Base-by-base conservation (phyloP, 495 filamentous ascomycete genomes). In the Aspergillus affinis region DNA sequence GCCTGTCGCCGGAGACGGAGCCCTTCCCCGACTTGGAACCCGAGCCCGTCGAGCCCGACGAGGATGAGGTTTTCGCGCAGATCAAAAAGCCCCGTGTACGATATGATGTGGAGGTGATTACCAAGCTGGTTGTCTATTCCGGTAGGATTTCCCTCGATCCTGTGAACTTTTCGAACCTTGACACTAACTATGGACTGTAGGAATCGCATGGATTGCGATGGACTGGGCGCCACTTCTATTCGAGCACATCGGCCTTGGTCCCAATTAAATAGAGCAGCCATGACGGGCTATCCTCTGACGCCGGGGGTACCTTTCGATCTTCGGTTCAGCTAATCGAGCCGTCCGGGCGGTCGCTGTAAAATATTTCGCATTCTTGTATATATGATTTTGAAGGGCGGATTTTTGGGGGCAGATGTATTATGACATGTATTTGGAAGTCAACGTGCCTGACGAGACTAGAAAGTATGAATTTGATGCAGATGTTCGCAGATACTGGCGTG, bases 101-200 rank as follows among this genome's bases (percentile, higher is more conserved):
- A 62, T 98, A 98, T 69, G 94, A 98, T 76, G 93, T 97, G 9
- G 94, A 98, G 70, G 93, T 98, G 20, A 85, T 98, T 47, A 98
- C 94, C 18, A 98, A 97, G 75, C 77, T 98, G 54, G 89, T 98
- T 66, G 92, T 98, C 46, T 98, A 98, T 81, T 81, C 87, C 59
- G 94, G 93, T 96, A 78, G 62, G 12, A n/a, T 57, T n/a, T 17
- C 21, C 32, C 21, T 30, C 52, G 53, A 51, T 6, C 32, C 30
- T 8, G 29, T 8, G 8, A 32, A 7, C 1, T 8, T 32, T 12
- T 49, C 18, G 8, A 6, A n/a, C 46, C 19, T 10, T 10, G 9
- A 60, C 12, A 61, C 55, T 55, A 2, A 29, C 12, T 20, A 8
- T 54, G 3, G 1, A n/a, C 17, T 4, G 17, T 65, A 89, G 88